Conservation (phyloP, 345 rosid genomes). For the Raphanus raphanistrum region DNA sequence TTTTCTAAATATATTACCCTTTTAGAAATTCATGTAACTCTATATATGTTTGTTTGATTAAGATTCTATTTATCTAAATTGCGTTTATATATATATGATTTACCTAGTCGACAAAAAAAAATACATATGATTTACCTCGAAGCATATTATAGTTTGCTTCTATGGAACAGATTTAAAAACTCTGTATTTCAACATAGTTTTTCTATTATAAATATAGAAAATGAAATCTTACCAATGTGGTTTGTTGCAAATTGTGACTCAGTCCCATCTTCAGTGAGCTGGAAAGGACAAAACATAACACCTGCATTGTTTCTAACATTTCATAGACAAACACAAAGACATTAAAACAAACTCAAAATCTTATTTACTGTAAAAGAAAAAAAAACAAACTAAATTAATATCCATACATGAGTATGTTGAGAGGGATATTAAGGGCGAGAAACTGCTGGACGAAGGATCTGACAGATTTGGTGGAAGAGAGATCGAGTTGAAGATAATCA, state of each 20-base stretch:
- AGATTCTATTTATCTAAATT: background rate
- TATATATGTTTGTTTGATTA: background rate
- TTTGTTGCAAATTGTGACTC: constrained; percentile 82
- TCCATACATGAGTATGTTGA: constrained; percentile 69
- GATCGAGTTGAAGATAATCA: constrained; percentile 59
- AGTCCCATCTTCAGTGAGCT: constrained; percentile 68
- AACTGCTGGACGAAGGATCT: constrained; percentile 51
- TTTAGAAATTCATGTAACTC: background rate
- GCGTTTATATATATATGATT: background rate
- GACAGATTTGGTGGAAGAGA: constrained; percentile 61
- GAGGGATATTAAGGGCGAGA: constrained; percentile 61
- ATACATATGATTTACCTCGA: background rate
- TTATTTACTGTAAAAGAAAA: background rate
- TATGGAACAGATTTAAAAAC: background rate
- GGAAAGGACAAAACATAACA: constrained; percentile 80
- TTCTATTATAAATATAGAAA: background rate
- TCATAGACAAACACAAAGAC: background rate
- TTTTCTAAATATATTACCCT: background rate
- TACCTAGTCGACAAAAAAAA: background rate
- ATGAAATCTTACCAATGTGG: constrained; percentile 55
- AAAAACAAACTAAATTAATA: background rate
- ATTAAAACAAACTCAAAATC: background rate
- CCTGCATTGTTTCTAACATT: constrained; percentile 85
- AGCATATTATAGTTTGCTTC: background rate
- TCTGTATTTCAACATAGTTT: background rate